phyloP scores from a whole-genome alignment of 2,329 filamentous ascomycete genomes.

The Colletotrichum musae region DNA sequence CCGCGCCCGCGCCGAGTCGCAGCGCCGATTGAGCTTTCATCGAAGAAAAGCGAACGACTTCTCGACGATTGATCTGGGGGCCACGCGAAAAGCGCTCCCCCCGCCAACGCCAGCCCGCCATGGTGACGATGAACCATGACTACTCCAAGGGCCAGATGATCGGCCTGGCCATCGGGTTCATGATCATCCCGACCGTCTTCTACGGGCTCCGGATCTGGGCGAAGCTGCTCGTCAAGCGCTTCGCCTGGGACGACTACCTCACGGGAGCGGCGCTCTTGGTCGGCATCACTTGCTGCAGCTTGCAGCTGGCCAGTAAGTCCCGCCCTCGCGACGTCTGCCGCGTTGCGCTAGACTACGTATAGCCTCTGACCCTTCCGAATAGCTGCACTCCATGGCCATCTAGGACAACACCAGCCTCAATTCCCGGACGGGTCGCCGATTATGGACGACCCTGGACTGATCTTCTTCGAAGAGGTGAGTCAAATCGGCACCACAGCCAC shows the following conservation, averaged over 20 bases:
- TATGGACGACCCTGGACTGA: constrained; percentile 39
- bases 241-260: constrained; percentile 39
- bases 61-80: not conserved
- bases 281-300: constrained; percentile 31
- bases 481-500: not conserved
- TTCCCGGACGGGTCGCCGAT: constrained; percentile 34
- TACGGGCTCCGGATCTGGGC: constrained; percentile 38
- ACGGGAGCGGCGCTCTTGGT: constrained; percentile 33
- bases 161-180: constrained; percentile 37
- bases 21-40: not conserved
- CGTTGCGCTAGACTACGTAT: accelerated
- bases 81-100: not conserved
- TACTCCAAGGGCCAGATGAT: constrained; percentile 39
- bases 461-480: constrained; percentile 35
- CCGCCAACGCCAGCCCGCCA: not conserved
- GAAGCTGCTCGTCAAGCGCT: constrained; percentile 37
- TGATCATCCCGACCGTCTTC: constrained; percentile 34
- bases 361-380: not conserved
- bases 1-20: not conserved
- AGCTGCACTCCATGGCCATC: constrained; percentile 33
- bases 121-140: constrained; percentile 34
- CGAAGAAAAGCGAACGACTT: not conserved
- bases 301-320: constrained; percentile 33
- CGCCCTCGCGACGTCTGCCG: no score
- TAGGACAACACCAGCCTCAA: constrained; percentile 37